These are phyloP conservation scores for Aurantiochytrium sp. DNA, from an alignment of 108 stramenopile genomes.

Conservation along the genomic window DNA sequence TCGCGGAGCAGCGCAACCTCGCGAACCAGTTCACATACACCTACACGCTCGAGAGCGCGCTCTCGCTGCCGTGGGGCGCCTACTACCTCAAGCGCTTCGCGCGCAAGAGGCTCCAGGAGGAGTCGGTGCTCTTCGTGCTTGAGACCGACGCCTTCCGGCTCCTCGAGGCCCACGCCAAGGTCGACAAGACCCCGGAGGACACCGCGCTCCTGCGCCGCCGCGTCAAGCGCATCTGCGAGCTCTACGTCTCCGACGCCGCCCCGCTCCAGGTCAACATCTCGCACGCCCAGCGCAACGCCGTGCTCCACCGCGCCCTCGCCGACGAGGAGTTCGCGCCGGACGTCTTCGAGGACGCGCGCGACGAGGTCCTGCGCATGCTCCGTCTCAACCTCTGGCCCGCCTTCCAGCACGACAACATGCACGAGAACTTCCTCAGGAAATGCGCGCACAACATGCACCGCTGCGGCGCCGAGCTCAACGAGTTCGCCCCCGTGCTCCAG, in stretches of 20 bases:
- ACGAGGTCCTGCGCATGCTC: background rate
- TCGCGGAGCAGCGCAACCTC: background rate
- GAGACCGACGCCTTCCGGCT: background rate
- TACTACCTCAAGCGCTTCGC: slow-evolving; percentile 23
- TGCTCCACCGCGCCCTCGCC: background rate
- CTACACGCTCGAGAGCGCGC: slow-evolving; percentile 12
- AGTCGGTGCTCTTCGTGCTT: background rate
- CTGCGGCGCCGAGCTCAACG: background rate
- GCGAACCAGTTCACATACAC: slow-evolving; percentile 1
- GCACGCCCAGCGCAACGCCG: background rate
- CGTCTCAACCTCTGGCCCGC: background rate
- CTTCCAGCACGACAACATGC: slow-evolving; percentile 17
- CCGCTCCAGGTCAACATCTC: slow-evolving; percentile 21
- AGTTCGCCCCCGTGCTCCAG: background rate
- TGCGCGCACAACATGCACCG: slow-evolving; percentile 20
- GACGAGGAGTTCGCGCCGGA: background rate
- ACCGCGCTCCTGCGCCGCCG: background rate
- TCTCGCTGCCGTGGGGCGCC: slow-evolving; percentile 3
- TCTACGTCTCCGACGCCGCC: background rate
- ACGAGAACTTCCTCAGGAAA: background rate
- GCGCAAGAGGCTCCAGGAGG: background rate
- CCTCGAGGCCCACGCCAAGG: background rate
- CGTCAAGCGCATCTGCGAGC: background rate
- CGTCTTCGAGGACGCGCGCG: background rate
- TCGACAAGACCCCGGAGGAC: background rate